These are phyloP conservation scores for Symbiodinium natans DNA, from an alignment of 73 alveolate genomes.

Conservation along the genomic window DNA sequence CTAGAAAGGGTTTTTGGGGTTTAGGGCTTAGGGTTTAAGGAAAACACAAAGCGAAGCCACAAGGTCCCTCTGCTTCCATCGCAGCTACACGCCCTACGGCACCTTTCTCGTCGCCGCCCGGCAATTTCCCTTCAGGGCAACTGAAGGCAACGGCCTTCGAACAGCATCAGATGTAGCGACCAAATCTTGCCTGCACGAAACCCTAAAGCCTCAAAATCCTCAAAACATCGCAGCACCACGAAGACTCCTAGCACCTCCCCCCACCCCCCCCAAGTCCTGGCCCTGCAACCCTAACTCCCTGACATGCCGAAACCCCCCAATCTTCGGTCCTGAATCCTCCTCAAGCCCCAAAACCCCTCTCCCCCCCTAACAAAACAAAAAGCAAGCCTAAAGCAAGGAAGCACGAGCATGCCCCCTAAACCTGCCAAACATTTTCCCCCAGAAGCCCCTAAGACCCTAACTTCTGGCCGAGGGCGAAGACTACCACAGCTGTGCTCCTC, in stretches of 20 bases:
- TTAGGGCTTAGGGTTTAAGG: too few species aligned
- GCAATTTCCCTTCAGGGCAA: neutral
- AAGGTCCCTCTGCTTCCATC: neutral
- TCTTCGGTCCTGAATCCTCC: too few species aligned
- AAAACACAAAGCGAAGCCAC: too few species aligned
- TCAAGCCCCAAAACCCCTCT: too few species aligned
- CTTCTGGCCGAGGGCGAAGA: neutral
- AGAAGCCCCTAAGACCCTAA: neutral
- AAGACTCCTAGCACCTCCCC: neutral
- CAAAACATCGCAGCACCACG: neutral
- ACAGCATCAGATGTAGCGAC: neutral
- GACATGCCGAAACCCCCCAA: too few species aligned
- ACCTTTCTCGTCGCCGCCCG: neutral
- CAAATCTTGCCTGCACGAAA: neutral
- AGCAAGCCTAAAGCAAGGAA: too few species aligned
- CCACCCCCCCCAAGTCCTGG: neutral
- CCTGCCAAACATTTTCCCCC: neutral
- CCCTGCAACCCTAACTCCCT: too few species aligned
- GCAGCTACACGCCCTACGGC: neutral
- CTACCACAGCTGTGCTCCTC: neutral
- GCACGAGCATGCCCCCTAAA: too few species aligned
- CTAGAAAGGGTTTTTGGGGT: too few species aligned
- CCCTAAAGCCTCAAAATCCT: neutral
- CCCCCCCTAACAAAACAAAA: too few species aligned
- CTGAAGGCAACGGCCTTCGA: too few species aligned